Evolutionary conservation across 2,329 filamentous ascomycete genomes (phyloP), one percentile per base, ranked within the genome.

Genomic region (Fusarium sp.): DNA sequence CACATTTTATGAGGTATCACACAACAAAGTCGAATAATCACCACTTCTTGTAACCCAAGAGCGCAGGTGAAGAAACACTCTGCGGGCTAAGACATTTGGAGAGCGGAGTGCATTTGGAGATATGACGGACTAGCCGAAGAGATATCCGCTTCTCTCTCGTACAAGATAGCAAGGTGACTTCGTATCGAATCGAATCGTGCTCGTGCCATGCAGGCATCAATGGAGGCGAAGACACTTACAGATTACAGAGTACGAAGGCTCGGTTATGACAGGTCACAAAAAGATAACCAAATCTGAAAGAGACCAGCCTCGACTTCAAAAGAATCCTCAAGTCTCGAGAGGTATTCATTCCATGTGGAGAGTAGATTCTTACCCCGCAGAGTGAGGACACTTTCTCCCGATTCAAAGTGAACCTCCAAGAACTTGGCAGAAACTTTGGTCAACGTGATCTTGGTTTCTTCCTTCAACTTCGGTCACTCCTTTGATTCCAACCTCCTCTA

Each of bases 1-100:
- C 42, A 48, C 59, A 54, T 58, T 47, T 62, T 55, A 38, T 61
- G 62, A 63, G 41, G 17, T 72, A 64, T 67, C 55, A 68, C 55
- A 68, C 38, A 58, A 28, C 24, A 57, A 56, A 65, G 47, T 47
- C 36, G 30, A 68, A 62, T 44, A 52, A 59, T 54, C 55, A 59
- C 59, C 36, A 56, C 30, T 47, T 55, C 24, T 36, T 20, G 47
- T 38, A 41, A 26, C 17, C 26, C 18, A 65, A 65, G 39, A 47
- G 36, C 44, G 28, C 24, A 70, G 45, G 45, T 45, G 44, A 39
- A 36, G 44, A 39, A 28, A 39, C 45, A 51, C 28, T 36, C 34
- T 52, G 54, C 59, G 28, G 55, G 41, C 48, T 36, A 38, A 34
- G 64, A 44, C 38, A 39, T 24, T 47, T 15, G 52, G 60, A 50